Evolutionary conservation across 768 basidiomycete genomes (phyloP).

Genomic region (Infundibulicybe gibba): DNA sequence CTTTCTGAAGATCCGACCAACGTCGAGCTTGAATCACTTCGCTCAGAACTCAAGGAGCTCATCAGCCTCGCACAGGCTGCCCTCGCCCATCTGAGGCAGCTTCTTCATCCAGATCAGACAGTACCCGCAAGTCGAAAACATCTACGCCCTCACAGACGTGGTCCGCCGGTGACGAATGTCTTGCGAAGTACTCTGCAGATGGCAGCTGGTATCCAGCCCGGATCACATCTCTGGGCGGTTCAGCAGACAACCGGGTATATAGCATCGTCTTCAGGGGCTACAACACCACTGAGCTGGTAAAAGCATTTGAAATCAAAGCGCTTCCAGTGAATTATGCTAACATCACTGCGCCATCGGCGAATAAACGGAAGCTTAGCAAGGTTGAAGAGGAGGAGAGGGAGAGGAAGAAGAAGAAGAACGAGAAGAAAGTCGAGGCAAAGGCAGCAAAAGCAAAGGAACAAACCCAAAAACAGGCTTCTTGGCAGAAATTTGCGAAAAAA

Average conservation of each 20-base stretch:
- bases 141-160: conserved; percentile 54
- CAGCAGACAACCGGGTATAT: conserved; percentile 78
- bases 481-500: conserved; percentile 97
- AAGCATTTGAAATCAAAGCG: conserved; percentile 64
- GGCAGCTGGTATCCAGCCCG: conserved; percentile 86
- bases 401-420: conserved; percentile 91
- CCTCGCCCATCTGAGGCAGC: conserved; percentile 60
- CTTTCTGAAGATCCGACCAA: conserved; percentile 75
- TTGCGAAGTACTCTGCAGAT: conserved; percentile 84
- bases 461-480: conserved; percentile 74
- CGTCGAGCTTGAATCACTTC: conserved; percentile 66
- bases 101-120: conserved; percentile 56
- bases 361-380: conserved; percentile 77
- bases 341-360: conserved; percentile 36
- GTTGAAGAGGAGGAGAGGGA: conserved; percentile 87
- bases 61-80: conserved; percentile 76
- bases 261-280: conserved; percentile 91
- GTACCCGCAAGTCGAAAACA: conserved; percentile 49
- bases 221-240: conserved; percentile 81
- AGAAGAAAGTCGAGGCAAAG: conserved; percentile 83
- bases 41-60: conserved; percentile 77
- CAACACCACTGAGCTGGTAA: conserved; percentile 85
- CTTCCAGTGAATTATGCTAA: conserved; percentile 57
- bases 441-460: conserved; percentile 91
- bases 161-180: conserved; percentile 81